Base-by-base conservation (phyloP, 371 early-diverging fungal species). In the Mucor sp. region DNA sequence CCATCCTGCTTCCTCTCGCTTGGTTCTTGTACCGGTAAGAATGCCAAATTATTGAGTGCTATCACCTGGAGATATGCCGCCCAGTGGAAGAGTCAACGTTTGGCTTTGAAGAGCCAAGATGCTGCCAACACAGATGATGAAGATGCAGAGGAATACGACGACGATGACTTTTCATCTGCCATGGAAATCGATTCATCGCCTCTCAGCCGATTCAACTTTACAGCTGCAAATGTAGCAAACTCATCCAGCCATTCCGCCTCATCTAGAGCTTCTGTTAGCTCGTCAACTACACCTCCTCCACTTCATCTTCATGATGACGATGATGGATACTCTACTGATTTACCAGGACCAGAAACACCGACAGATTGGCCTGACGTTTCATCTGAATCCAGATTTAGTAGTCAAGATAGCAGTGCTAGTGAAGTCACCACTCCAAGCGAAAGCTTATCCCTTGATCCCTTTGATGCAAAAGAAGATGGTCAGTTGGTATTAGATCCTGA, bases 51-150 rank as follows among this genome's bases (percentile, higher is more conserved):
- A 17, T 65, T 67, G 9, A 71, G 71, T 25, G 32, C 63, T 9
- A 58, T 80, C 23, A 75, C 71, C 8, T 80, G 80, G 80, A 71
- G 80, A 15, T 75, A 70, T 65, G 77, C 75, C 48, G 80, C 80
- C 32, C 75, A 71, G 48, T 70, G 68, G 59, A 66, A 71, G 35
- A 74, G 74, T 59, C 67, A 70, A 62, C 70, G 67, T 21, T 37
- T 78, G 25, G 81, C 78, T 50, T 62, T 68, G 28, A 50, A 23
- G 21, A 33, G 53, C 25, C 9, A 48, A 15, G 68, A 71, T 8
- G 30, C 25, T 28, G 57, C 32, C 47, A 63, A 65, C 23, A 67
- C 62, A 23, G 68, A 69, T n/a, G 73, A 72, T 1, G 75, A 78
- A 27, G 77, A 77, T 8, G 64, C 57, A n/a, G 71, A 66, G 25